These are phyloP conservation scores for Coniferiporia sulphurascens DNA, from an alignment of 1,284 basidiomycete genomes.

Conservation along the genomic window DNA sequence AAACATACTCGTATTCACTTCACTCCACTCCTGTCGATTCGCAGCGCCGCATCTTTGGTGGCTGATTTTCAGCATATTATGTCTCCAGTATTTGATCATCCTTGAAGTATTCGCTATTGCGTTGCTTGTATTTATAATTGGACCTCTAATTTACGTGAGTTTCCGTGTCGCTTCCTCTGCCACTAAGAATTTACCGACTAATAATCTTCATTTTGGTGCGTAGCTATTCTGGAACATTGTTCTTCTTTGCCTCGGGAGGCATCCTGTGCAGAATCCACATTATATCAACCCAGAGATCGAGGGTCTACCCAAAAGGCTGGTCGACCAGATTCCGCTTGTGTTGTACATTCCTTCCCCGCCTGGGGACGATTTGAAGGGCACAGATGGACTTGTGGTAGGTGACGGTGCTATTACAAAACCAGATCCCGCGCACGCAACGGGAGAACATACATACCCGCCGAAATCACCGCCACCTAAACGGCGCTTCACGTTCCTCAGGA, in stretches of 20 bases:
- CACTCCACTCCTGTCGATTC: constrained; percentile 61
- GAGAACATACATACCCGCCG: constrained; percentile 47
- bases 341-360: constrained; percentile 78
- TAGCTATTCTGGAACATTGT: constrained; percentile 74
- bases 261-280: constrained; percentile 65
- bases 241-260: constrained; percentile 69
- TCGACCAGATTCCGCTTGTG: constrained; percentile 74
- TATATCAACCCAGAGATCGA: constrained; percentile 72
- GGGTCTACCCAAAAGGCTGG: constrained; percentile 61
- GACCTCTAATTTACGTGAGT: constrained; percentile 71
- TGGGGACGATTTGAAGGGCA: constrained; percentile 33
- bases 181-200: not conserved
- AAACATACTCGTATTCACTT: constrained; percentile 72
- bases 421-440: constrained; percentile 34
- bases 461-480: constrained; percentile 35
- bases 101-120: constrained; percentile 69
- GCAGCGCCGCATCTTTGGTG: constrained; percentile 78
- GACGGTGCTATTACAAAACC: constrained; percentile 34
- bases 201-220: not conserved
- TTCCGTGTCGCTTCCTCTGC: not conserved
- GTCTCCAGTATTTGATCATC: constrained; percentile 70
- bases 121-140: constrained; percentile 68
- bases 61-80: constrained; percentile 73
- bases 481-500: constrained; percentile 17
- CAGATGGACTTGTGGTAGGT: constrained; percentile 23